These are phyloP conservation scores for Wallacemonas sp. DNA, from an alignment of 208 protist genomes.

Conservation along the genomic window DNA sequence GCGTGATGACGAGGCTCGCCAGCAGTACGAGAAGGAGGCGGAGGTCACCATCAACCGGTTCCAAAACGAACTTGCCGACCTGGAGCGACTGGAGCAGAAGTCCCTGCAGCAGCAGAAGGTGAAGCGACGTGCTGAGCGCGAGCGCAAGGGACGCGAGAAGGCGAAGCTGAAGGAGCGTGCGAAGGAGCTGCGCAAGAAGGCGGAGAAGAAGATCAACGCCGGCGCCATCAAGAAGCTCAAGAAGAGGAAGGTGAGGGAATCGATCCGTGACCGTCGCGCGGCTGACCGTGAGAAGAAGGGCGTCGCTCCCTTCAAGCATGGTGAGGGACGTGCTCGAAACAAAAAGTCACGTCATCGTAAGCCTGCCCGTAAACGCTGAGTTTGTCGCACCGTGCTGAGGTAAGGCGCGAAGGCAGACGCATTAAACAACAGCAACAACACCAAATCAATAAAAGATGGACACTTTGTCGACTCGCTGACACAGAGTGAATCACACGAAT, in stretches of 20 bases:
- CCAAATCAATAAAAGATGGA: too few relatives aligned
- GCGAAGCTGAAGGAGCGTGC: slow-evolving; percentile 55
- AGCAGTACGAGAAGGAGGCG: slow-evolving; percentile 82
- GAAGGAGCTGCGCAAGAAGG: slow-evolving; percentile 69
- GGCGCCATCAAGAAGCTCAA: slow-evolving; percentile 88
- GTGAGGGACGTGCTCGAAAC: slow-evolving; percentile 53
- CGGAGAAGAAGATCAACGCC: slow-evolving; percentile 76
- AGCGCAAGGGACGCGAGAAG: slow-evolving; percentile 49
- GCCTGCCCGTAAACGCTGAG: slow-evolving; percentile 64
- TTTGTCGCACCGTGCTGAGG: too few relatives aligned
- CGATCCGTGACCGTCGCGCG: slow-evolving; percentile 59
- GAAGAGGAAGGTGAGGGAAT: slow-evolving; percentile 77
- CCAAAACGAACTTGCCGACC: slow-evolving; percentile 75
- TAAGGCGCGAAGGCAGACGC: background rate
- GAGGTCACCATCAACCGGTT: slow-evolving; percentile 84
- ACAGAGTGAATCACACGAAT: background rate
- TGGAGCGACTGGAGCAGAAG: slow-evolving; percentile 62
- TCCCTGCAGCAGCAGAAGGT: slow-evolving; percentile 59
- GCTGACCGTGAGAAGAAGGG: slow-evolving; percentile 69
- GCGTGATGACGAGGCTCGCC: slow-evolving; percentile 65
- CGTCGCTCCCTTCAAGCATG: slow-evolving; percentile 44
- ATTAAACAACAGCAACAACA: background rate
- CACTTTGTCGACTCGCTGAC: background rate
- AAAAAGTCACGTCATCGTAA: slow-evolving; percentile 79
- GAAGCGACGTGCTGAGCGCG: slow-evolving; percentile 44